phyloP scores from a whole-genome alignment of 2,329 filamentous ascomycete genomes.

The Talaromyces sp. region DNA sequence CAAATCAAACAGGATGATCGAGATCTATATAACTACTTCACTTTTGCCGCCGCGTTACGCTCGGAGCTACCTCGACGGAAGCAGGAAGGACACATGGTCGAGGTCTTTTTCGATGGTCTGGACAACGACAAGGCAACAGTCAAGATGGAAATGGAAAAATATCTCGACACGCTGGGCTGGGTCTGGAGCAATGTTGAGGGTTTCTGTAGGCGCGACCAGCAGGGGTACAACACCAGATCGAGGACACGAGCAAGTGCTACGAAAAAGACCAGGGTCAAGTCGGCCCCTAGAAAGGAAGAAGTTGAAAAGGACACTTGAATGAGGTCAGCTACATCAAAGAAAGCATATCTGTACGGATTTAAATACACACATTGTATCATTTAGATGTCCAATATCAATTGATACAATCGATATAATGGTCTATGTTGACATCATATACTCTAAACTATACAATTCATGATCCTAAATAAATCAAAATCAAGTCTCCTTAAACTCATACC shows the following conservation, averaged over 20 bases:
- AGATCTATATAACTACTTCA: slow-evolving; percentile 22
- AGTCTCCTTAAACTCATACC: slow-evolving; percentile 73
- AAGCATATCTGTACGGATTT: background rate
- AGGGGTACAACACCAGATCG: slow-evolving; percentile 1
- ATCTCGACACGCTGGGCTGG: slow-evolving; percentile 21
- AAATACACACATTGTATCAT: background rate
- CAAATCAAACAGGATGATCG: slow-evolving; percentile 19
- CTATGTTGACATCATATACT: background rate
- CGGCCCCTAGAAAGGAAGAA: background rate
- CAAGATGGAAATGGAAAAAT: slow-evolving; percentile 17
- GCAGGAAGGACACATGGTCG: slow-evolving; percentile 20
- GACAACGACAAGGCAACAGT: slow-evolving; percentile 11
- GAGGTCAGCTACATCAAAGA: too few relatives aligned
- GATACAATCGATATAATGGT: background rate
- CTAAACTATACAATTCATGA: background rate
- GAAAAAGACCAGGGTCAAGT: background rate
- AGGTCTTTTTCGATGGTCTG: slow-evolving; percentile 28
- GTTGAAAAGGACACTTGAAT: background rate
- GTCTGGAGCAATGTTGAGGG: slow-evolving; percentile 20
- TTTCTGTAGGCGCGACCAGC: slow-evolving; percentile 1
- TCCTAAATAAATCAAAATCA: slow-evolving; percentile 31
- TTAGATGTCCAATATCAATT: background rate
- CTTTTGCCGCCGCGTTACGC: slow-evolving; percentile 17
- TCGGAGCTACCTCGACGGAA: slow-evolving; percentile 12
- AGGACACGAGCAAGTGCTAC: background rate